Percentiles rank a stretch among this genome's conserved stretches.
These are phyloP conservation scores for Immersiporthe knoxdaviesiana DNA, from an alignment of 2,329 filamentous ascomycete genomes.

Conservation along the genomic window DNA sequence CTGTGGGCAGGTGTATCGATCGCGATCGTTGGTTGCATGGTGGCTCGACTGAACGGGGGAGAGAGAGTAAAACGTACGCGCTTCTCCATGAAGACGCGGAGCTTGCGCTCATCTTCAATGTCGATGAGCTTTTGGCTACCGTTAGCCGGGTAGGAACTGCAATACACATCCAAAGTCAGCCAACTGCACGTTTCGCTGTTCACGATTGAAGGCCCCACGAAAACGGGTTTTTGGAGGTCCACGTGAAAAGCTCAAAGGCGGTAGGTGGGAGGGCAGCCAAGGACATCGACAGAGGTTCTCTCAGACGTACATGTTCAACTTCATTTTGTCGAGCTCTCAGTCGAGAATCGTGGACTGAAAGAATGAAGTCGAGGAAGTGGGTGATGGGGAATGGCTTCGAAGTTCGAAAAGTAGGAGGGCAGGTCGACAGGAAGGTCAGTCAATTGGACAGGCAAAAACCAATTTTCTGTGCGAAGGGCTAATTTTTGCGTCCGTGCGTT, in stretches of 20 bases:
- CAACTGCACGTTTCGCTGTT: slow-evolving; percentile 3
- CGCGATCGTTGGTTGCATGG: slow-evolving; percentile 43
- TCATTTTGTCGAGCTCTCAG: slow-evolving; percentile 64
- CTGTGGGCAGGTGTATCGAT: slow-evolving; percentile 21
- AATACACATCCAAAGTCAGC: slow-evolving; percentile 16
- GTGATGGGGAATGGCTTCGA: slow-evolving; percentile 27
- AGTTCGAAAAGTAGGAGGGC: slow-evolving; percentile 9
- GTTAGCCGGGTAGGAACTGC: slow-evolving; percentile 91
- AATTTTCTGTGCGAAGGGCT: slow-evolving; percentile 30
- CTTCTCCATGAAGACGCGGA: slow-evolving; percentile 98
- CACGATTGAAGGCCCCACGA: slow-evolving; percentile 14
- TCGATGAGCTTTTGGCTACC: slow-evolving; percentile 99
- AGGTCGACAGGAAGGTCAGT: slow-evolving; percentile 23
- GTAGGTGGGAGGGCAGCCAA: background rate
- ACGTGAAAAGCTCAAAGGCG: slow-evolving; percentile 7
- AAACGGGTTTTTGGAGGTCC: background rate
- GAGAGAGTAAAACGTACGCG: slow-evolving; percentile 64
- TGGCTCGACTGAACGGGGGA: slow-evolving; percentile 21
- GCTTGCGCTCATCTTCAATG: slow-evolving; percentile 98
- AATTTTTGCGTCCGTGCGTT: slow-evolving; percentile 28
- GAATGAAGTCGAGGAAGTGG: slow-evolving; percentile 37
- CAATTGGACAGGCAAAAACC: slow-evolving; percentile 23
- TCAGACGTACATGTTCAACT: slow-evolving; percentile 40
- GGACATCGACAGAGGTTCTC: background rate
- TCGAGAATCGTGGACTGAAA: slow-evolving; percentile 35